Evolutionary conservation across 441 rosid species (phyloP).

Genomic region (Gossypium gossypioides): DNA sequence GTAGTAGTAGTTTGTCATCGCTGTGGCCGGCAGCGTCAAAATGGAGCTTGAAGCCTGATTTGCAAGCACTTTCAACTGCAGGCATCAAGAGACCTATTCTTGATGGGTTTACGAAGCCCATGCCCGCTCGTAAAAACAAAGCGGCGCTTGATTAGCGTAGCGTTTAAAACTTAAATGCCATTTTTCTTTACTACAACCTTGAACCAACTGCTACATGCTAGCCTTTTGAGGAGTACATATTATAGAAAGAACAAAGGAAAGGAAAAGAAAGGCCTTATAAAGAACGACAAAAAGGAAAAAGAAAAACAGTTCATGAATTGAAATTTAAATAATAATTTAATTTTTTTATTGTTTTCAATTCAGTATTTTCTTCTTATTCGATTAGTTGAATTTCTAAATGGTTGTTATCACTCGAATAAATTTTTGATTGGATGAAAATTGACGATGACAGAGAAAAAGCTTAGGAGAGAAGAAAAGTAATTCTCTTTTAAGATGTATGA

Average conservation of each 20-base stretch:
- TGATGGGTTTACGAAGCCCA: slow-evolving; percentile 57
- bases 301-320: not conserved
- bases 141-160: slow-evolving; percentile 37
- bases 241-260: not conserved
- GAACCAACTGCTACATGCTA: not conserved
- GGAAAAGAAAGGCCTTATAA: not conserved
- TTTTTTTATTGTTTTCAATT: not conserved
- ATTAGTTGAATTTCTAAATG: too few relatives aligned
- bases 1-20: slow-evolving; percentile 25
- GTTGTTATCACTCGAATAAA: too few relatives aligned
- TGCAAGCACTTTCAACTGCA: slow-evolving; percentile 45
- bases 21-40: slow-evolving; percentile 35
- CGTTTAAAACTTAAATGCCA: not conserved
- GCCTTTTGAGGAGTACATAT: slow-evolving; percentile 6
- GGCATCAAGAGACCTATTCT: slow-evolving; percentile 53
- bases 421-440: too few relatives aligned
- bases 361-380: not conserved
- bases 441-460: too few relatives aligned
- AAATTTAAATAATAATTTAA: not conserved
- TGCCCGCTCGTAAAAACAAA: slow-evolving; percentile 45
- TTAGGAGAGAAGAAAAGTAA: too few relatives aligned
- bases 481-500: too few relatives aligned
- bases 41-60: slow-evolving; percentile 47
- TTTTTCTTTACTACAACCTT: not conserved
- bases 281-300: not conserved